Evolutionary conservation across 1,139 yeast species (phyloP).

Genomic region (Magnusiomyces ingens): DNA sequence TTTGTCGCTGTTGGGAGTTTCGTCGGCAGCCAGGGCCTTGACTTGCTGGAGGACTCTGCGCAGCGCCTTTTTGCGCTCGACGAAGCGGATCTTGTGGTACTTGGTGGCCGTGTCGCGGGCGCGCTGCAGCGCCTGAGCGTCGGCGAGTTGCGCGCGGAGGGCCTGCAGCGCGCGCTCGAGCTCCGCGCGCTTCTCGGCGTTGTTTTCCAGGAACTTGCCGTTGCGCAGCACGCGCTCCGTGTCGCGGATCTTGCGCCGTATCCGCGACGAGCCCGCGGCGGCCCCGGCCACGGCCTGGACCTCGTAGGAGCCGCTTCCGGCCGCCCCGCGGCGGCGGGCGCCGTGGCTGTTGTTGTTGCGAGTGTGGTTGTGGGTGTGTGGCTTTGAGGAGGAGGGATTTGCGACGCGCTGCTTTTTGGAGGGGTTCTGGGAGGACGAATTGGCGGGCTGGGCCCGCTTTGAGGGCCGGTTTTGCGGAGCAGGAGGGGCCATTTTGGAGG

Average conservation of each 20-base stretch:
- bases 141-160: slow-evolving; percentile 56
- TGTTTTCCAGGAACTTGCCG: slow-evolving; percentile 41
- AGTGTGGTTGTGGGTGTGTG: too few species aligned
- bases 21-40: slow-evolving; percentile 39
- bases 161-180: slow-evolving; percentile 84
- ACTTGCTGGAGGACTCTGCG: slow-evolving; percentile 63
- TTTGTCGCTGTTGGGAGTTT: slow-evolving; percentile 18
- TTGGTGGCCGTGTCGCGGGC: slow-evolving; percentile 60
- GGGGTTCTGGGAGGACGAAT: too few species aligned
- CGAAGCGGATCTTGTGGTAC: slow-evolving; percentile 91
- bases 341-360: too few species aligned
- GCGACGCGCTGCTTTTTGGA: too few species aligned
- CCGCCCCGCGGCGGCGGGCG: too few species aligned
- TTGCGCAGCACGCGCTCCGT: slow-evolving; percentile 55
- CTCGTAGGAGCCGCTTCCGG: slow-evolving; percentile 1
- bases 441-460: too few species aligned
- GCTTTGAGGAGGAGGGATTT: too few species aligned
- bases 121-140: slow-evolving; percentile 44
- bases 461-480: too few species aligned
- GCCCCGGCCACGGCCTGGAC: not conserved
- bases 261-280: slow-evolving; percentile 23
- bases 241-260: slow-evolving; percentile 84
- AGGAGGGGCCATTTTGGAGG: too few species aligned
- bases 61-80: slow-evolving; percentile 75
- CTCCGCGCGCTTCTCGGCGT: slow-evolving; percentile 51